phyloP scores from a whole-genome alignment of 2,329 filamentous ascomycete species.

The Colletotrichum chrysophilum region DNA sequence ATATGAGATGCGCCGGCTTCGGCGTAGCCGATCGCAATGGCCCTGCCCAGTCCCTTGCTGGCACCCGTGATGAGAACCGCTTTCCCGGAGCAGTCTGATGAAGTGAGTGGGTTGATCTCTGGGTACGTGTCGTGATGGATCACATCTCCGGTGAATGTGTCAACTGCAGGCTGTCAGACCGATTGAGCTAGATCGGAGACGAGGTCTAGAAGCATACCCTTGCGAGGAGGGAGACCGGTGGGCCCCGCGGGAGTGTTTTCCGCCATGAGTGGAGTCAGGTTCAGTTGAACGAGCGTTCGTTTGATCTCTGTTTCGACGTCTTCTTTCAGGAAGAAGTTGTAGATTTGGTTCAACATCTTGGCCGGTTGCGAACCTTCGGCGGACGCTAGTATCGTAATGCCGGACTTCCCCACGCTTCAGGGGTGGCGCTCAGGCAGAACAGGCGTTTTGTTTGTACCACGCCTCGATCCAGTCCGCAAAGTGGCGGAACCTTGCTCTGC shows the following conservation, averaged over 20 bases:
- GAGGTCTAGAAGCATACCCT: not conserved
- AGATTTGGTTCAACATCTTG: not conserved
- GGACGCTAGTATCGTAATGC: not conserved
- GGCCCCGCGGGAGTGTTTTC: not conserved
- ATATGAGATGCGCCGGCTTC: conserved; percentile 57
- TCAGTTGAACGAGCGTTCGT: conserved; percentile 10
- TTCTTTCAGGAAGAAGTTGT: not conserved
- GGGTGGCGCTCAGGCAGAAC: not conserved
- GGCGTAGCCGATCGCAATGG: conserved; percentile 61
- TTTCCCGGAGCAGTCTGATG: conserved; percentile 41
- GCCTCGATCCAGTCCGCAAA: not conserved
- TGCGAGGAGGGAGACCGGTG: conserved; percentile 7
- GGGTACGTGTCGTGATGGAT: conserved; percentile 57
- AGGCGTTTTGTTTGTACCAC: not conserved
- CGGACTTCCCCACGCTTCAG: conserved; percentile 18
- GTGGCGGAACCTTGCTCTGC: not conserved
- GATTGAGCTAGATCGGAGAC: accelerated
- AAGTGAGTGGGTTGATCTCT: conserved; percentile 46
- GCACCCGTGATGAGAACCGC: conserved; percentile 59
- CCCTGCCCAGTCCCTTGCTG: conserved; percentile 57
- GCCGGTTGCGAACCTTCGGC: not conserved
- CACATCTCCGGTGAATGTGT: conserved; percentile 29
- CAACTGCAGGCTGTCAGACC: conserved; percentile 8
- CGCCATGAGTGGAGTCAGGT: not conserved
- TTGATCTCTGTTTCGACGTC: not conserved